A percentile compares a stretch with the other conserved stretches of the same genome.
These are phyloP conservation scores for Pecoramyces ruminantium DNA, from an alignment of 192 early-diverging fungal genomes.

Conservation along the genomic window DNA sequence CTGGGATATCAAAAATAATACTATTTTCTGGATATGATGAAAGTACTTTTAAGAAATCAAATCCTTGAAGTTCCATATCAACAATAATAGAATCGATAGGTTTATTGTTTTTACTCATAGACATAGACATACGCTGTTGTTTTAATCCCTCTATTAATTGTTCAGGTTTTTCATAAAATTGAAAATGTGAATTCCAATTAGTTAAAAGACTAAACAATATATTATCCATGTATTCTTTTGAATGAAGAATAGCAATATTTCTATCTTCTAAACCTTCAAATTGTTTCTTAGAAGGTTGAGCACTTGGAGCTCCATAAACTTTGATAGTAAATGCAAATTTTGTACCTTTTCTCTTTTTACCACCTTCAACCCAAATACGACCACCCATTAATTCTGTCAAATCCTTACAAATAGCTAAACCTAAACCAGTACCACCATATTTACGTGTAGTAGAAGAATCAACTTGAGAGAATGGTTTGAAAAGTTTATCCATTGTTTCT, in stretches of 20 bases:
- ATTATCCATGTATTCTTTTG: neutral
- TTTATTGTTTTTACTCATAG: neutral
- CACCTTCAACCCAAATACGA: constrained; percentile 57
- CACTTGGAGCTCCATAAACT: neutral
- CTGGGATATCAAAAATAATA: neutral
- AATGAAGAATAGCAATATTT: neutral
- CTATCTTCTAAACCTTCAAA: neutral
- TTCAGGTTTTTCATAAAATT: neutral
- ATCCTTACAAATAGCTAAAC: constrained; percentile 64
- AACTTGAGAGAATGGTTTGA: constrained; percentile 69
- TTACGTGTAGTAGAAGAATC: constrained; percentile 65
- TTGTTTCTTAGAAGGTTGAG: neutral
- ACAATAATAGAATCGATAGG: neutral
- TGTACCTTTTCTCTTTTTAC: neutral
- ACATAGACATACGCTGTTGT: neutral
- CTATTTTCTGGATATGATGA: neutral
- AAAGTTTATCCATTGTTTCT: constrained; percentile 57
- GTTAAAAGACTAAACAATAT: neutral
- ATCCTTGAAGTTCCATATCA: neutral
- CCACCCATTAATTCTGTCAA: constrained; percentile 64
- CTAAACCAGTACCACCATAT: constrained; percentile 76
- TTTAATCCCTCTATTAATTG: neutral
- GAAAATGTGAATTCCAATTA: neutral
- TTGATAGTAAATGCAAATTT: neutral
- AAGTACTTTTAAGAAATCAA: neutral